Evolutionary conservation across 148 eudicot genomes (phyloP).

Genomic region (Linanthus parryae): DNA sequence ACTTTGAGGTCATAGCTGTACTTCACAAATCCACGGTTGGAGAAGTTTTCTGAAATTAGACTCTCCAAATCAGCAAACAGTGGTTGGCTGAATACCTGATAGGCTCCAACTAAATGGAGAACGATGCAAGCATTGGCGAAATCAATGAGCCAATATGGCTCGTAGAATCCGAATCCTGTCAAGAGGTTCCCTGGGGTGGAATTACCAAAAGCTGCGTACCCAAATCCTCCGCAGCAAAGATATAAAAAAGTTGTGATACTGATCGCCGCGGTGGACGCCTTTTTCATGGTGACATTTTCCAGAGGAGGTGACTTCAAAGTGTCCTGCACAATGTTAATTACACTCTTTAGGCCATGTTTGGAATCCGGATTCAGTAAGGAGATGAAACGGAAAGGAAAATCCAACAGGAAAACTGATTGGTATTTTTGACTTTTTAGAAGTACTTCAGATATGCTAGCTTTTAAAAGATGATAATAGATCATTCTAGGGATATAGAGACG

Average conservation of each 20-base stretch:
- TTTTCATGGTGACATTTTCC: slow-evolving; percentile 60
- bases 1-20: slow-evolving; percentile 54
- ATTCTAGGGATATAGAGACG: too few relatives aligned
- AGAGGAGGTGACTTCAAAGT: slow-evolving; percentile 72
- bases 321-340: slow-evolving; percentile 63
- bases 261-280: slow-evolving; percentile 48
- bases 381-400: too few relatives aligned
- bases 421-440: too few relatives aligned
- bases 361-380: too few relatives aligned
- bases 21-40: slow-evolving; percentile 31
- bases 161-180: slow-evolving; percentile 80
- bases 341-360: too few relatives aligned
- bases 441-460: too few relatives aligned
- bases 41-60: slow-evolving; percentile 23
- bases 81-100: slow-evolving; percentile 88
- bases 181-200: slow-evolving; percentile 79
- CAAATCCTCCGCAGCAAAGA: slow-evolving; percentile 80
- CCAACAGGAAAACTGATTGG: too few relatives aligned
- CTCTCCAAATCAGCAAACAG: slow-evolving; percentile 39
- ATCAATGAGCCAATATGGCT: slow-evolving; percentile 85
- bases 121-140: slow-evolving; percentile 77
- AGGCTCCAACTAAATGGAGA: slow-evolving; percentile 79
- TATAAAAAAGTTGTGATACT: slow-evolving; percentile 60
- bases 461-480: too few relatives aligned
- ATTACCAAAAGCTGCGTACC: slow-evolving; percentile 86